Percentiles rank a stretch among this genome's conserved stretches.
These are phyloP conservation scores for Hondaea fermentalgiana DNA, from an alignment of 108 stramenopile genomes.

Conservation along the genomic window DNA sequence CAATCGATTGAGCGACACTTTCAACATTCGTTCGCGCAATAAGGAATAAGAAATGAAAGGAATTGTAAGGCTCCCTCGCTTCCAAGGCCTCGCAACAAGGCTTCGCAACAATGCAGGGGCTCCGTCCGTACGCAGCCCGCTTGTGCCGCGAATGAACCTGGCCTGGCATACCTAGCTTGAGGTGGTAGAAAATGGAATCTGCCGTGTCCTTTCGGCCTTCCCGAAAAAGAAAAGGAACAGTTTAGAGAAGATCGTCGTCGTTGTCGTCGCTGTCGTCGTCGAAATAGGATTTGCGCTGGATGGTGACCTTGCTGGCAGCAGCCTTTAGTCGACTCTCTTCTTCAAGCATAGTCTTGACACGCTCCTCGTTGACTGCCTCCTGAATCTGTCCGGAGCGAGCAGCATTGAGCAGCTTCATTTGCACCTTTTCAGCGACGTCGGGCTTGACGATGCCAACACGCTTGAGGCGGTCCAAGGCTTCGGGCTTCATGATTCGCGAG, in stretches of 20 bases:
- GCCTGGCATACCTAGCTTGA: too few species aligned
- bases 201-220: too few species aligned
- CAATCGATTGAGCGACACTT: too few species aligned
- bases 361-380: background rate
- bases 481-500: background rate
- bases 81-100: too few species aligned
- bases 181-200: too few species aligned
- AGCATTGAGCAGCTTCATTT: background rate
- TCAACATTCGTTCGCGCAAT: too few species aligned
- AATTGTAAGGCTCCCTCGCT: too few species aligned
- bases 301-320: constrained; percentile 5
- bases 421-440: background rate
- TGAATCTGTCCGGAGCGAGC: background rate
- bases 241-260: background rate
- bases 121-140: too few species aligned
- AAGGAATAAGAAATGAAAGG: too few species aligned
- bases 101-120: too few species aligned
- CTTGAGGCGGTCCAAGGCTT: background rate
- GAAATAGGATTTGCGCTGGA: constrained; percentile 2
- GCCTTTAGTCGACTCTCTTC: background rate
- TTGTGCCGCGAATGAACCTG: too few species aligned
- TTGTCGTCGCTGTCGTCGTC: constrained; percentile 11
- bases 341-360: constrained; percentile 9
- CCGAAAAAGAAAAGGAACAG: background rate
- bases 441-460: constrained; percentile 9